Conservation (phyloP, 805 yeast genomes). For the Kregervanrija fluxuum region DNA sequence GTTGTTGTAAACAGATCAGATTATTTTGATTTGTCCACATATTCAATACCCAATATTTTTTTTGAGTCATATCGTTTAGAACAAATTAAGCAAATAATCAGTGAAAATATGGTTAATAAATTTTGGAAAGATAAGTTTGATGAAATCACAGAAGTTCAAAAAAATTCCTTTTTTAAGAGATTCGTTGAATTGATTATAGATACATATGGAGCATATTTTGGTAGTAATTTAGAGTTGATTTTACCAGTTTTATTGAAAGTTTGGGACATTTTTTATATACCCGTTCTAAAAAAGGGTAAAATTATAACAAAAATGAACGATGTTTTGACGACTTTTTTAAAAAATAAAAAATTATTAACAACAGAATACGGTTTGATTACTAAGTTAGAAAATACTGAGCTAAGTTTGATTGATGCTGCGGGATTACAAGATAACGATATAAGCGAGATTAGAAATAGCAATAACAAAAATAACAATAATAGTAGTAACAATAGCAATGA, state of each 20-base stretch:
- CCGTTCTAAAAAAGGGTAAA: conserved; percentile 15
- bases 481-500: conserved; percentile 4
- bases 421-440: neutral
- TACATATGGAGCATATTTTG: conserved; percentile 37
- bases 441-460: neutral
- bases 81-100: conserved; percentile 33
- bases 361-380: conserved; percentile 20
- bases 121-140: conserved; percentile 9
- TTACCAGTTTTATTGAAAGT: conserved; percentile 21
- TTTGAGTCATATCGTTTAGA: conserved; percentile 32
- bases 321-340: conserved; percentile 21
- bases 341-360: conserved; percentile 18
- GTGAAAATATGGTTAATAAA: conserved; percentile 7
- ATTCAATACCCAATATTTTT: conserved; percentile 33
- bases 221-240: conserved; percentile 34
- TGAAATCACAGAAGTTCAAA: conserved; percentile 8
- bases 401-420: conserved; percentile 6
- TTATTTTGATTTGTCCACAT: conserved; percentile 31
- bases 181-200: conserved; percentile 39
- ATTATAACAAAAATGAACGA: conserved; percentile 20
- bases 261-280: conserved; percentile 26
- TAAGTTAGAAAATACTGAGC: conserved; percentile 13
- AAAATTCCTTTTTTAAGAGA: conserved; percentile 16
- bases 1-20: conserved; percentile 35
- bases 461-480: neutral